Base-by-base conservation (phyloP, 108 stramenopile genomes). In the Skeletonema menzelii region DNA sequence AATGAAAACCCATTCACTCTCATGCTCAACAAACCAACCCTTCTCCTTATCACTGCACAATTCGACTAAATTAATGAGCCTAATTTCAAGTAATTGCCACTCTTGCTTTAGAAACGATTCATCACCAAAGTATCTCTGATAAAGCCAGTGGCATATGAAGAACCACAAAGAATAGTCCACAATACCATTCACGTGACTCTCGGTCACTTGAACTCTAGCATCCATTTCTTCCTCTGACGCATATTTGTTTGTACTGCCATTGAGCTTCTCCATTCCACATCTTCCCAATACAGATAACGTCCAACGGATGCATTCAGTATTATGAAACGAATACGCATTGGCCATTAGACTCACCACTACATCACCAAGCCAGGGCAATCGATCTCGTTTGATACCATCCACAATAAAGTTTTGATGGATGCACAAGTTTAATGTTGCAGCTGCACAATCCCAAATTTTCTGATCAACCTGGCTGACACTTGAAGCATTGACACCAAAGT, bases 281-380 rank as follows among this genome's bases (percentile, higher is more conserved):
- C 80, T 70, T 34, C 80, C 80, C 19, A 82, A 63, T 20, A 82
- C 76, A 17, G 65, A 56, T 17, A 82, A 37, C 19, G 76, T 53
- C 55, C 70, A 76, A 40, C 72, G 64, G 49, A 81, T 65, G 17
- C 60, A 64, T 32, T 74, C 72, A 7, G 31, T 17, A 49, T 80
- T 68, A 17, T 19, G 19, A 56, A 76, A 70, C 0, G 75, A 57
- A 42, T 76, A 70, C 0, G 63, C 42, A 59, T 72, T 81, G 15
- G 70, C 42, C 58, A 71, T 59, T 17, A 82, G 63, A 46, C 76
- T 73, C n/a, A 76, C 67, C 31, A 72, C 76, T 28, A 82, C 47
- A 65, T 82, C 80, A 27, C 80, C 80, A 2, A 71, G 70, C 80
- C 80, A 82, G 24, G 76, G 76, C 30, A 82, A 70, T 46, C 80